Evolutionary conservation across 2,329 filamentous ascomycete genomes (phyloP).

Genomic region (Chalaropsis thielavioides): DNA sequence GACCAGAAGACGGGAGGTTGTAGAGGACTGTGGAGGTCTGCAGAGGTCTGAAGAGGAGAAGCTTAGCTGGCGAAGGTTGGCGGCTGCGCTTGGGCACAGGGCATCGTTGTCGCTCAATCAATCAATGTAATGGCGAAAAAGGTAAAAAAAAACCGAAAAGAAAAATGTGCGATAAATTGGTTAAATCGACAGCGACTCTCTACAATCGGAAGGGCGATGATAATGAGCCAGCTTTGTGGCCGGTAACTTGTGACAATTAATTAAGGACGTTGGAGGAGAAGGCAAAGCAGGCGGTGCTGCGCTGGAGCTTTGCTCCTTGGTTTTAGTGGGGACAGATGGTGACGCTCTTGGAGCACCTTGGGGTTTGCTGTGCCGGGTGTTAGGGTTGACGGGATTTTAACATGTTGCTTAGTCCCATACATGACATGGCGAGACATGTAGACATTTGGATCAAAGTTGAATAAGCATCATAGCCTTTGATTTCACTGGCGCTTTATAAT

Average conservation of each 20-base stretch:
- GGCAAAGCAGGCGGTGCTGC: neutral
- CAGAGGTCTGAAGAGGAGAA: neutral
- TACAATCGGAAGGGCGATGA: neutral
- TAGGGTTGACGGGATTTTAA: neutral
- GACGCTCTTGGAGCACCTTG: neutral
- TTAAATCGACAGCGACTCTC: neutral
- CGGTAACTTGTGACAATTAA: neutral
- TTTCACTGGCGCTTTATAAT: neutral
- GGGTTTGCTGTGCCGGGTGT: neutral
- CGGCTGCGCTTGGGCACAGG: neutral
- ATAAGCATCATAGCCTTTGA: neutral
- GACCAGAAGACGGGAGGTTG: neutral
- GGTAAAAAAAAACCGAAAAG: neutral
- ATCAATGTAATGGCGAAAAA: neutral
- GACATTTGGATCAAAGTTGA: neutral
- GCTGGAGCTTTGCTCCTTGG: slow-evolving; percentile 5
- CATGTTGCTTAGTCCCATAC: neutral
- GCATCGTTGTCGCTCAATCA: neutral
- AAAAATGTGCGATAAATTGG: neutral
- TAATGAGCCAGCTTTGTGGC: neutral
- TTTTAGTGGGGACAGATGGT: neutral
- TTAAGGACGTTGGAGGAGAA: neutral
- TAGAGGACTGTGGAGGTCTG: neutral
- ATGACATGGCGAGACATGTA: too few relatives aligned
- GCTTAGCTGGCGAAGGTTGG: slow-evolving; percentile 3